phyloP scores from a whole-genome alignment of 768 basidiomycete species.

The Phylloporus sp. region DNA sequence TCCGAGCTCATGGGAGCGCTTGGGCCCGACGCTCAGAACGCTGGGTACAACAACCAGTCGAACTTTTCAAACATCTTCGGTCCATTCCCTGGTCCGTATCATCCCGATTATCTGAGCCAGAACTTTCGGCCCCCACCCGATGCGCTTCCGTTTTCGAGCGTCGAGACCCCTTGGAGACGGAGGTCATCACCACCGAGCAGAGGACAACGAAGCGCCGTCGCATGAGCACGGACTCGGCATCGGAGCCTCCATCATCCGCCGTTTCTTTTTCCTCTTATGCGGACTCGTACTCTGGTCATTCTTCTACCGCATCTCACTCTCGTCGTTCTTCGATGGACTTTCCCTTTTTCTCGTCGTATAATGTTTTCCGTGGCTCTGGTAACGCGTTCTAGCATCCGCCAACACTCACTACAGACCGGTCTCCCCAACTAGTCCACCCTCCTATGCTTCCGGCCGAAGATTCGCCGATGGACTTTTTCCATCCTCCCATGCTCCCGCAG shows the following conservation, averaged over 20 bases:
- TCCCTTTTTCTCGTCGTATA: conserved; percentile 53
- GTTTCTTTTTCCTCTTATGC: conserved; percentile 58
- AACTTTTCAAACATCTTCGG: conserved; percentile 35
- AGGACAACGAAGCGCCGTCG: conserved; percentile 63
- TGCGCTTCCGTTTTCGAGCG: conserved; percentile 49
- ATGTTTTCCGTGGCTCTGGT: conserved; percentile 50
- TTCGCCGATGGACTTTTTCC: conserved; percentile 68
- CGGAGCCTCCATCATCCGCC: conserved; percentile 55
- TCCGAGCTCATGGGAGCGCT: conserved; percentile 52
- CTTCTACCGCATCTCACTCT: conserved; percentile 53
- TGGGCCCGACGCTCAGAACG: conserved; percentile 29
- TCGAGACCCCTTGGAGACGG: conserved; percentile 45
- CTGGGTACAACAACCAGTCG: conserved; percentile 24
- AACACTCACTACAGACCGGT: conserved; percentile 56
- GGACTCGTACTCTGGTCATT: conserved; percentile 56
- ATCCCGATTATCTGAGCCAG: conserved; percentile 64
- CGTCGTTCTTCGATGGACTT: conserved; percentile 61
- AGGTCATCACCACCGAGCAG: conserved; percentile 25
- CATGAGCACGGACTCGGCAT: conserved; percentile 57
- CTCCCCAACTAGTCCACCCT: conserved; percentile 59
- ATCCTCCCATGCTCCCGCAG: conserved; percentile 53
- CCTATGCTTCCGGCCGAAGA: conserved; percentile 64
- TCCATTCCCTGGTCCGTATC: conserved; percentile 66
- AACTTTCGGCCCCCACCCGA: conserved; percentile 42
- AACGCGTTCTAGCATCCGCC: conserved; percentile 75